These are phyloP conservation scores for Cutaneotrichosporon curvatum DNA, from an alignment of 1,284 basidiomycete species.

Conservation along the genomic window DNA sequence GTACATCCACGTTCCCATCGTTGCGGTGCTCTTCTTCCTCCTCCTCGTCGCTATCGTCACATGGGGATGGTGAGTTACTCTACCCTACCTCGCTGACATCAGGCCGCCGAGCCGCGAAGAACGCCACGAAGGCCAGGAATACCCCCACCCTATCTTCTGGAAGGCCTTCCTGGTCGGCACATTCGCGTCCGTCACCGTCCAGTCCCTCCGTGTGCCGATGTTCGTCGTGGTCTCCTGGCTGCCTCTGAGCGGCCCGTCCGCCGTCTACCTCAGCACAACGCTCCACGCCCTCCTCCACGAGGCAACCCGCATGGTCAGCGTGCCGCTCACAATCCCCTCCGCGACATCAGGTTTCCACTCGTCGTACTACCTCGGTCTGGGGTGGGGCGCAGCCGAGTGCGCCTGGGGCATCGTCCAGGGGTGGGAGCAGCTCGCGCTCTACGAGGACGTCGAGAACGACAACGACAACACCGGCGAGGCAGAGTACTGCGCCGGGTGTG, in stretches of 20 bases:
- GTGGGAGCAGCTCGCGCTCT: conserved; percentile 42
- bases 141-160: conserved; percentile 41
- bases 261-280: conserved; percentile 18
- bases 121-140: conserved; percentile 33
- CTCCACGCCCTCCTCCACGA: conserved; percentile 40
- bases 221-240: conserved; percentile 33
- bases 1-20: conserved; percentile 40
- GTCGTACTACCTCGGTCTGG: conserved; percentile 43
- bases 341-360: conserved; percentile 44
- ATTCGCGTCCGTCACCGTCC: conserved; percentile 40
- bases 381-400: conserved; percentile 43
- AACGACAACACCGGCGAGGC: conserved; percentile 9
- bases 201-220: conserved; percentile 37
- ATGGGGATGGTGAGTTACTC: conserved; percentile 38
- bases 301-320: conserved; percentile 33
- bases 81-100: not conserved
- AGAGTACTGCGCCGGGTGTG: conserved; percentile 3
- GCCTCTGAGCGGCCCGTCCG: conserved; percentile 6
- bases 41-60: conserved; percentile 35
- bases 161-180: conserved; percentile 40
- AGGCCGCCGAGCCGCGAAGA: conserved; percentile 43
- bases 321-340: conserved; percentile 34
- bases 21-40: conserved; percentile 32
- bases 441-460: conserved; percentile 30
- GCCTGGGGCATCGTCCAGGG: conserved; percentile 44